Conservation (phyloP, 306 rosid species). For the Cicer chorassanicum region DNA sequence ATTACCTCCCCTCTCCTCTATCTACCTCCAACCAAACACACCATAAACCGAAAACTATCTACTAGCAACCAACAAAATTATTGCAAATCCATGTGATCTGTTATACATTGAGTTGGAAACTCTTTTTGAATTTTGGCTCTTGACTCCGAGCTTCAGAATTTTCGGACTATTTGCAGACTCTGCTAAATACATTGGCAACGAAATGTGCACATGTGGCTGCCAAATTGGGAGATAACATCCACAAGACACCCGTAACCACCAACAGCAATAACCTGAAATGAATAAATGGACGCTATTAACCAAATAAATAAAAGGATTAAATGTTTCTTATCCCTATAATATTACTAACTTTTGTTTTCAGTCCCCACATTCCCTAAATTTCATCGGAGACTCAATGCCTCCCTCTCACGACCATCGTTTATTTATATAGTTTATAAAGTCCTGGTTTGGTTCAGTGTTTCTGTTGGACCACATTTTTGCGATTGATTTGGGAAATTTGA, state of each 20-base stretch:
- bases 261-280: slow-evolving; percentile 77
- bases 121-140: slow-evolving; percentile 17
- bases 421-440: too few relatives aligned
- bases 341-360: too few relatives aligned
- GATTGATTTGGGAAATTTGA: too few relatives aligned
- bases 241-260: slow-evolving; percentile 93
- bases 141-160: background rate
- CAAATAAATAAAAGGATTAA: slow-evolving; percentile 16
- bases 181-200: slow-evolving; percentile 55
- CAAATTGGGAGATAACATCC: slow-evolving; percentile 88
- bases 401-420: too few relatives aligned
- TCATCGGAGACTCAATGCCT: too few relatives aligned
- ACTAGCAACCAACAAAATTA: background rate
- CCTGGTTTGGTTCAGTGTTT: too few relatives aligned
- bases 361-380: too few relatives aligned
- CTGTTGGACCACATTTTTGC: too few relatives aligned
- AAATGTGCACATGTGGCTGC: slow-evolving; percentile 93
- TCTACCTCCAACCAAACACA: too few relatives aligned
- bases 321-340: too few relatives aligned
- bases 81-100: slow-evolving; percentile 24
- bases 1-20: too few relatives aligned
- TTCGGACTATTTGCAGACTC: slow-evolving; percentile 6
- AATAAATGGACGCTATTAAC: slow-evolving; percentile 22
- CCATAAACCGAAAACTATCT: background rate
- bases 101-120: background rate